These are phyloP conservation scores for Leccinum subgranulosum DNA, from an alignment of 768 basidiomycete genomes.

Conservation along the genomic window DNA sequence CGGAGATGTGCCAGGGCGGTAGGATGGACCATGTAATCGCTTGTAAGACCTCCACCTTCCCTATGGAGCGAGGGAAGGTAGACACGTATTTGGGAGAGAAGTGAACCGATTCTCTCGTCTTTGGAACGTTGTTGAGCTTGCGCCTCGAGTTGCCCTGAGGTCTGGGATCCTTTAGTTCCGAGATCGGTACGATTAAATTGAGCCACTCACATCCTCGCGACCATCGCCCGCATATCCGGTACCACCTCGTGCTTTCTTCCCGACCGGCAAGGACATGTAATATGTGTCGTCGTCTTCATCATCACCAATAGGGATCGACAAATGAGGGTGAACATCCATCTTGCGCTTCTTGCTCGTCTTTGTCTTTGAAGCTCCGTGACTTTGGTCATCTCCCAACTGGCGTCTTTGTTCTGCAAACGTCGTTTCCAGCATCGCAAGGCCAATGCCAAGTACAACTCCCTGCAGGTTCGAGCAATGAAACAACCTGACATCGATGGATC, in stretches of 20 bases:
- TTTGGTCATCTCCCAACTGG: conserved; percentile 28
- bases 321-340: conserved; percentile 26
- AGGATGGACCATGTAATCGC: conserved; percentile 91
- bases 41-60: conserved; percentile 69
- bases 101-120: conserved; percentile 67
- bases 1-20: conserved; percentile 90
- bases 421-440: conserved; percentile 81
- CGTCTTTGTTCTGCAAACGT: conserved; percentile 57
- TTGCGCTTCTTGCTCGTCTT: conserved; percentile 43
- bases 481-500: conserved; percentile 51
- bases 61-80: conserved; percentile 84
- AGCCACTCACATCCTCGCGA: conserved; percentile 74
- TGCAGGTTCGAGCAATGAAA: conserved; percentile 91
- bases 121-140: conserved; percentile 65
- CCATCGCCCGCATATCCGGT: conserved; percentile 84
- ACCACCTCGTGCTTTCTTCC: conserved; percentile 74
- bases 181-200: neutral
- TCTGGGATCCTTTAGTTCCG: conserved; percentile 41
- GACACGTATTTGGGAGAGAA: conserved; percentile 70
- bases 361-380: conserved; percentile 23
- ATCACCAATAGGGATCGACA: conserved; percentile 32
- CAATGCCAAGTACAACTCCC: conserved; percentile 88
- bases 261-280: conserved; percentile 38
- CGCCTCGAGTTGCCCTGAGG: conserved; percentile 77
- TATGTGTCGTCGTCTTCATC: conserved; percentile 57